These are phyloP conservation scores for Melaleuca quinquenervia DNA, from an alignment of 345 rosid genomes.

Conservation along the genomic window DNA sequence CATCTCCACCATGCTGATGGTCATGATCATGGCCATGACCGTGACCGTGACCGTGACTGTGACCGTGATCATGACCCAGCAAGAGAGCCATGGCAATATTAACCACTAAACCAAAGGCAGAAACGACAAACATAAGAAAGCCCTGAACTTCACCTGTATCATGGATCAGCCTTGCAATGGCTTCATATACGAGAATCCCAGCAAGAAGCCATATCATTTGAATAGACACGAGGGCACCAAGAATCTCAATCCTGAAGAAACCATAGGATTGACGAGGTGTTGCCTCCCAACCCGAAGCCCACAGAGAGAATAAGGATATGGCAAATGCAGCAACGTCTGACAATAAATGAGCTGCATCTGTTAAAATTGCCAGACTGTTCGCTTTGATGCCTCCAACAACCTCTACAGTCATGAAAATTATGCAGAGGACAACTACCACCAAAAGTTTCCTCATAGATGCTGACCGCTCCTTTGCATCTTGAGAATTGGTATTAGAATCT, in stretches of 20 bases:
- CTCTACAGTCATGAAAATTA: conserved; percentile 55
- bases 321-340: conserved; percentile 69
- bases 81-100: conserved; percentile 48
- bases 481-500: conserved; percentile 28
- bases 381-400: conserved; percentile 59
- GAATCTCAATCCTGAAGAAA: conserved; percentile 52
- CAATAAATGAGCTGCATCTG: conserved; percentile 60
- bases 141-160: conserved; percentile 49
- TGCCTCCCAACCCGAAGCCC: conserved; percentile 74
- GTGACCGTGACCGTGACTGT: conserved; percentile 22
- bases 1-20: neutral
- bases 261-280: conserved; percentile 62
- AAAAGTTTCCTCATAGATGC: conserved; percentile 42
- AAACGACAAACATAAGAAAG: conserved; percentile 45
- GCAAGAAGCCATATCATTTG: conserved; percentile 70
- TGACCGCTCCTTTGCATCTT: conserved; percentile 44
- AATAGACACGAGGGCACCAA: conserved; percentile 54
- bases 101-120: conserved; percentile 51
- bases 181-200: conserved; percentile 61
- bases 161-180: conserved; percentile 41
- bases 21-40: conserved; percentile 10
- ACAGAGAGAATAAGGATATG: conserved; percentile 51
- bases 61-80: conserved; percentile 49
- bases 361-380: conserved; percentile 61
- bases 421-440: conserved; percentile 39